These are phyloP conservation scores for Marvania coccoides DNA, from an alignment of 139 green algal species.

Conservation along the genomic window DNA sequence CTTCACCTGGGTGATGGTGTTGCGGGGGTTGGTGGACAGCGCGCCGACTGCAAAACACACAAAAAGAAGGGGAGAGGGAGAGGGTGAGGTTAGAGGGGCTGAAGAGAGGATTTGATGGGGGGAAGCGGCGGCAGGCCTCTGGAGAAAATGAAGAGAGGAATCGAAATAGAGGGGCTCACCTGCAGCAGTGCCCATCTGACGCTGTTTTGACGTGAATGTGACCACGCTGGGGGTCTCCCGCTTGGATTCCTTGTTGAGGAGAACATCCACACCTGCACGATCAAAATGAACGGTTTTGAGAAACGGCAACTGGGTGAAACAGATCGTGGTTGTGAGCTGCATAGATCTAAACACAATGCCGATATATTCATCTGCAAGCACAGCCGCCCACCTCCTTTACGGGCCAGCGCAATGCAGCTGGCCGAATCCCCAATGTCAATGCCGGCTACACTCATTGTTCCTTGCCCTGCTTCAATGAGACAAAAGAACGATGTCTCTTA, in stretches of 20 bases:
- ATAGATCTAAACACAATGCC: too few relatives aligned
- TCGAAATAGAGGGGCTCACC: neutral
- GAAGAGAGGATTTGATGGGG: neutral
- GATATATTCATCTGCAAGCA: neutral
- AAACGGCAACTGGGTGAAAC: too few relatives aligned
- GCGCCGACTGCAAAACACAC: conserved; percentile 27
- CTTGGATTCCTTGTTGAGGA: conserved; percentile 95
- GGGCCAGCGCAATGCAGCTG: conserved; percentile 77
- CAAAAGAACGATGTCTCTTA: neutral
- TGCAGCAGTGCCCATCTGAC: conserved; percentile 78
- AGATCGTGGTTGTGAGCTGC: too few relatives aligned
- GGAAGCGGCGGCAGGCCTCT: neutral
- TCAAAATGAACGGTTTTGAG: too few relatives aligned
- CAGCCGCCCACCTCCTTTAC: conserved; percentile 63
- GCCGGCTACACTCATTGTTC: conserved; percentile 77
- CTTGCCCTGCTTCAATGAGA: neutral
- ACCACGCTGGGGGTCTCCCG: conserved; percentile 86
- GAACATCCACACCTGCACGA: conserved; percentile 64
- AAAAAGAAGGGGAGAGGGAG: neutral
- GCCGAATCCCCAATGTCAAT: conserved; percentile 89
- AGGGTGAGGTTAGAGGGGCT: neutral
- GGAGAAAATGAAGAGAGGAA: neutral
- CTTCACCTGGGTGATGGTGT: conserved; percentile 91
- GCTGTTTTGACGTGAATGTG: conserved; percentile 80
- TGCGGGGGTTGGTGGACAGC: conserved; percentile 83